Conservation (phyloP, 176 grass and related monocot species). For the Urochloa ruziziensis region DNA sequence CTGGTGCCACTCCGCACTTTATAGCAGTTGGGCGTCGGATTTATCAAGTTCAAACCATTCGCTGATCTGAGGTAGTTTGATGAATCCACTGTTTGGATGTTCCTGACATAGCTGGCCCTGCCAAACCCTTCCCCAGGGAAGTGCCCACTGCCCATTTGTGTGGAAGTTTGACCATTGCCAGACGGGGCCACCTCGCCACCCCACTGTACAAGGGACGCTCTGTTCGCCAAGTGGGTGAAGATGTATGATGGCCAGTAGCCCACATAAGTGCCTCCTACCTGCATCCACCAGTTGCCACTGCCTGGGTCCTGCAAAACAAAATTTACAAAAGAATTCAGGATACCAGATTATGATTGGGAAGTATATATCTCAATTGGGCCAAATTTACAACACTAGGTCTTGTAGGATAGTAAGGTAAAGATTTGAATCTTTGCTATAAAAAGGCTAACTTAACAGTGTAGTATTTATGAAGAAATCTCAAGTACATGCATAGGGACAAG, state of each 20-base stretch:
- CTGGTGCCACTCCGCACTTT: too few species aligned
- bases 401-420: not conserved
- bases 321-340: not conserved
- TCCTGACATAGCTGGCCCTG: conserved; percentile 51
- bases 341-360: conserved; percentile 8
- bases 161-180: conserved; percentile 36
- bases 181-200: conserved; percentile 61
- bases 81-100: conserved; percentile 44
- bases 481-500: not conserved
- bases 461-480: too few species aligned
- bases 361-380: conserved; percentile 17
- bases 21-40: too few species aligned
- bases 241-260: conserved; percentile 83
- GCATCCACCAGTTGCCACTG: conserved; percentile 71
- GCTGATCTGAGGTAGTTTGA: conserved; percentile 40
- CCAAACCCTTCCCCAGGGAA: conserved; percentile 49
- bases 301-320: conserved; percentile 53
- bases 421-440: not conserved
- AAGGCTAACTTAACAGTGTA: not conserved
- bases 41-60: not conserved
- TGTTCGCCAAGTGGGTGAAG: conserved; percentile 55
- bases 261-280: conserved; percentile 54
- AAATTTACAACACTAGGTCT: not conserved
- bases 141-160: conserved; percentile 43
- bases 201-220: conserved; percentile 71